These are phyloP conservation scores for Suillus subaureus DNA, from an alignment of 768 basidiomycete species.

Conservation along the genomic window DNA sequence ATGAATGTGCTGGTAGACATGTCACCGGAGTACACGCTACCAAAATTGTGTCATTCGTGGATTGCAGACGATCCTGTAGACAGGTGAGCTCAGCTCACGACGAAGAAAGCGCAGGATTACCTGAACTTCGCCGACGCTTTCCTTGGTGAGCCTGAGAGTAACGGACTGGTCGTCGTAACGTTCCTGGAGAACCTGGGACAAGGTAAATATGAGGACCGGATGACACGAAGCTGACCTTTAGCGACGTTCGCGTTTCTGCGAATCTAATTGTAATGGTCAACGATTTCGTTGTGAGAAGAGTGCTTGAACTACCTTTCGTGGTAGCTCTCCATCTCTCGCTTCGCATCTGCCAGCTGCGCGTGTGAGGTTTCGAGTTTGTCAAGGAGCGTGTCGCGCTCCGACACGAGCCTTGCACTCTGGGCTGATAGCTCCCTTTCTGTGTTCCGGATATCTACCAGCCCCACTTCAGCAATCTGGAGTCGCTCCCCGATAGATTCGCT, in stretches of 20 bases:
- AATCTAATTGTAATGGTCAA: constrained; percentile 19
- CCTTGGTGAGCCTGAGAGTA: constrained; percentile 55
- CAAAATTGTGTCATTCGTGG: constrained; percentile 17
- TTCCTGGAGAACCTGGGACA: constrained; percentile 51
- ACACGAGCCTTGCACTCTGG: constrained; percentile 18
- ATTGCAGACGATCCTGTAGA: constrained; percentile 27
- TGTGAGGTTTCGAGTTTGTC: constrained; percentile 26
- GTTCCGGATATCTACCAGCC: constrained; percentile 20
- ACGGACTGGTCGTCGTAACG: constrained; percentile 60
- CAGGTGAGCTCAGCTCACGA: neutral
- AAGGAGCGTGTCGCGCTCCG: constrained; percentile 22
- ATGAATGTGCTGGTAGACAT: neutral
- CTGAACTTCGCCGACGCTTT: constrained; percentile 55
- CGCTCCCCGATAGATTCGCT: constrained; percentile 23
- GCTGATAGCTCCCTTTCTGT: constrained; percentile 20
- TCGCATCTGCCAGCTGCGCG: constrained; percentile 12
- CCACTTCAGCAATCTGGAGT: constrained; percentile 17
- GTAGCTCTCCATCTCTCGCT: constrained; percentile 20
- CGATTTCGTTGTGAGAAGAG: neutral
- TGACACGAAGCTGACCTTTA: constrained; percentile 22
- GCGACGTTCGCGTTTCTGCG: constrained; percentile 20
- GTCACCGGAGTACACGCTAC: constrained; percentile 17
- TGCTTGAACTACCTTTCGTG: constrained; percentile 28
- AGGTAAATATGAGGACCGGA: neutral
- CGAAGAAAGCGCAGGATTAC: constrained; percentile 24